Conservation (phyloP, 2,329 filamentous ascomycete species). For the Akanthomyces muscarius region DNA sequence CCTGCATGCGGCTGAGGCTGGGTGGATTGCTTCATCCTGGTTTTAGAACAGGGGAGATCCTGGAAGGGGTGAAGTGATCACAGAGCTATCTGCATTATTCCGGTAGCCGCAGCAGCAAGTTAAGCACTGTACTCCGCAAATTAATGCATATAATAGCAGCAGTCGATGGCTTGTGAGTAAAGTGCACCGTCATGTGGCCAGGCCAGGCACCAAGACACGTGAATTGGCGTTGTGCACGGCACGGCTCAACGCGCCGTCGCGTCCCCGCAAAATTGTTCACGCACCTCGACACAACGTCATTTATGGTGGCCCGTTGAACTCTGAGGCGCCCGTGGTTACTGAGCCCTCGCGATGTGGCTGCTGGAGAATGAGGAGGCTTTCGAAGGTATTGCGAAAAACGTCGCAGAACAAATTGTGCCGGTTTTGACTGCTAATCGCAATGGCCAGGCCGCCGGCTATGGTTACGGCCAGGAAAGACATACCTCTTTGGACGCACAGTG, state of each 20-base stretch:
- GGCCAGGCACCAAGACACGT: constrained; percentile 19
- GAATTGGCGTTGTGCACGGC: constrained; percentile 22
- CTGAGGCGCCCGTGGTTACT: neutral
- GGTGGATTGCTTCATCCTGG: neutral
- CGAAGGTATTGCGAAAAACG: constrained; percentile 32
- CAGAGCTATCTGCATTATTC: too few relatives aligned
- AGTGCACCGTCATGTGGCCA: neutral
- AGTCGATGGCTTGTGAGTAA: neutral
- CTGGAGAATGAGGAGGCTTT: constrained; percentile 57
- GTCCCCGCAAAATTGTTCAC: constrained; percentile 17
- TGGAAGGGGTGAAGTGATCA: neutral
- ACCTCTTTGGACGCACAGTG: constrained; percentile 78
- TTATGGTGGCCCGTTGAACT: constrained; percentile 6
- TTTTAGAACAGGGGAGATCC: neutral
- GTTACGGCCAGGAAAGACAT: constrained; percentile 80
- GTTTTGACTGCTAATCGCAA: constrained; percentile 15
- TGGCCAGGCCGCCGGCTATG: constrained; percentile 56
- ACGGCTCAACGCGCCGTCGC: constrained; percentile 15
- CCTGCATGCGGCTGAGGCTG: neutral
- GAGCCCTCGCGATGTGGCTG: constrained; percentile 54
- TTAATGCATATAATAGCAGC: too few relatives aligned
- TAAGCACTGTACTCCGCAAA: too few relatives aligned
- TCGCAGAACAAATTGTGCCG: neutral
- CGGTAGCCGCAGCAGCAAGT: neutral
- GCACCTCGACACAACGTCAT: constrained; percentile 10